phyloP scores from a whole-genome alignment of 257 asterid genomes.

The Solanum corneliomulleri region DNA sequence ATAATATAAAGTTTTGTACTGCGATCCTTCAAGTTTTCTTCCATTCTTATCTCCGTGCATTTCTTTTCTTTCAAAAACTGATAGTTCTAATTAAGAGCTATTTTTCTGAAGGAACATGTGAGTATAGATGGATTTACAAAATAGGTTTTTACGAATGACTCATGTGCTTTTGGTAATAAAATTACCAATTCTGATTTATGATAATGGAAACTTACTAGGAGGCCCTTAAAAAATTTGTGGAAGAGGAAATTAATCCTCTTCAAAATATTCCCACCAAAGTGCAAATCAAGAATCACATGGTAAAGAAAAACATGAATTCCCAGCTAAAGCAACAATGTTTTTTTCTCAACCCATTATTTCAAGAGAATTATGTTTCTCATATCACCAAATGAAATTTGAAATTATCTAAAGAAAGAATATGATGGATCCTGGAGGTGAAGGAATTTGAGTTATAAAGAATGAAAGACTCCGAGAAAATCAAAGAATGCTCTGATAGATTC shows the following conservation, averaged over 20 bases:
- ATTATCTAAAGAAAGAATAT: neutral
- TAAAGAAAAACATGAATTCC: neutral
- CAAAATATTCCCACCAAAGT: neutral
- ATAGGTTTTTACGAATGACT: no score
- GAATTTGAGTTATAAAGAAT: neutral
- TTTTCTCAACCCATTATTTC: neutral
- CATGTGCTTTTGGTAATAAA: neutral
- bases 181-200: neutral
- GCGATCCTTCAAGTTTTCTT: no score
- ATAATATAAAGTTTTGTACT: no score
- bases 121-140: neutral
- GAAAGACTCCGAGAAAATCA: neutral
- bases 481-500: neutral
- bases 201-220: neutral
- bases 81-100: neutral
- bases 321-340: neutral
- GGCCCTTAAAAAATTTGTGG: neutral
- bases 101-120: neutral
- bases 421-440: neutral
- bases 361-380: neutral
- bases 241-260: neutral
- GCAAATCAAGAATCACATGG: neutral
- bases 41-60: neutral
- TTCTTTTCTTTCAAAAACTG: neutral
- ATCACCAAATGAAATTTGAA: no score